Evolutionary conservation across 768 basidiomycete genomes (phyloP).

Genomic region (Tricholomella constricta): DNA sequence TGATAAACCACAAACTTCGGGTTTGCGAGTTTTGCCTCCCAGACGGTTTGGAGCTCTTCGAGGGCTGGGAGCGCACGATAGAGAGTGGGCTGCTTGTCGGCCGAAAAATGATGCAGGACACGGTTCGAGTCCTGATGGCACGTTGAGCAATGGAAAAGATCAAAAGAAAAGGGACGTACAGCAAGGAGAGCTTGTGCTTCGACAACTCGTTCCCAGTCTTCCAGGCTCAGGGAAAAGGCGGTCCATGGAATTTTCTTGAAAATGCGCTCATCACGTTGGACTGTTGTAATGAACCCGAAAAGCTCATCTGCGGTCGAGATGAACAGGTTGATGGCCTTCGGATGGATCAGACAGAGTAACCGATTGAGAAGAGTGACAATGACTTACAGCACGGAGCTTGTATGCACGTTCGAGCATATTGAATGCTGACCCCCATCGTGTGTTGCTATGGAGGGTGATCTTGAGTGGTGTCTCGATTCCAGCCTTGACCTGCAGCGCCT

Average conservation of each 20-base stretch:
- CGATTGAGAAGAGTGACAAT: conserved; percentile 20
- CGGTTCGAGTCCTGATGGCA: conserved; percentile 27
- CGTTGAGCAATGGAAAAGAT: too few species aligned
- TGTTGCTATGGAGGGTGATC: conserved; percentile 23
- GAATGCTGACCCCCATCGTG: conserved; percentile 17
- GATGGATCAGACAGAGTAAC: conserved; percentile 1
- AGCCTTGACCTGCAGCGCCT: conserved; percentile 21
- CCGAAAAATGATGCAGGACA: conserved; percentile 23
- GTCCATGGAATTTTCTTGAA: conserved; percentile 8
- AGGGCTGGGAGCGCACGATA: conserved; percentile 27
- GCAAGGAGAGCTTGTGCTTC: conserved; percentile 5
- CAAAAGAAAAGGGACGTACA: background rate
- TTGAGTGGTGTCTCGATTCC: conserved; percentile 15
- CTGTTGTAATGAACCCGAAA: conserved; percentile 10
- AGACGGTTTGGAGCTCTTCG: conserved; percentile 27
- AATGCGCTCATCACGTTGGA: background rate
- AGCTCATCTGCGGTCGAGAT: background rate
- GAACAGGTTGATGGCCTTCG: conserved; percentile 13
- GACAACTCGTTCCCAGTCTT: conserved; percentile 5
- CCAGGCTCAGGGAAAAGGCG: conserved; percentile 2
- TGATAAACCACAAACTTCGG: conserved; percentile 17
- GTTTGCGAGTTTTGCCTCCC: conserved; percentile 24
- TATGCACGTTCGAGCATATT: conserved; percentile 22
- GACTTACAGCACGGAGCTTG: conserved; percentile 15
- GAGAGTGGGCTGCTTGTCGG: conserved; percentile 24